These are phyloP conservation scores for Phytopythium sindhum DNA, from an alignment of 352 stramenopile genomes.

Conservation along the genomic window DNA sequence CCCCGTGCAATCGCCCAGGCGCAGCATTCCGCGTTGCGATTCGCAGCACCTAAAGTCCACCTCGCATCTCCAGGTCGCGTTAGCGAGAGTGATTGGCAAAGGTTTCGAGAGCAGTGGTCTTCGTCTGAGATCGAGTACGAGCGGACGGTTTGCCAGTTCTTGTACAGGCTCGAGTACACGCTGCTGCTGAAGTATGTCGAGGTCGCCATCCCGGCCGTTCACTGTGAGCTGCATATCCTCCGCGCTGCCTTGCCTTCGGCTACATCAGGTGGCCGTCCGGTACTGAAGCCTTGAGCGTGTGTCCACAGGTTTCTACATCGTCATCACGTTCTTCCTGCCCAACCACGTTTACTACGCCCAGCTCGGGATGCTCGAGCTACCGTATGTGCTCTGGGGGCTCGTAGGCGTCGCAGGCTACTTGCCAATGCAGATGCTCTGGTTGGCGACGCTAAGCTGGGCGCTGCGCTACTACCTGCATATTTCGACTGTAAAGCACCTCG, in stretches of 20 bases:
- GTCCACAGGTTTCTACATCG: conserved; percentile 19
- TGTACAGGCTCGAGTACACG: neutral
- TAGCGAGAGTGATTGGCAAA: too few relatives aligned
- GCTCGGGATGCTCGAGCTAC: conserved; percentile 10
- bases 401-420: conserved; percentile 14
- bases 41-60: too few relatives aligned
- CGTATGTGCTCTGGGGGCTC: conserved; percentile 2
- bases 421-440: conserved; percentile 13
- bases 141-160: too few relatives aligned
- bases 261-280: too few relatives aligned
- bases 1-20: too few relatives aligned
- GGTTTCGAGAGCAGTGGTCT: too few relatives aligned
- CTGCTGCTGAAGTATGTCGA: conserved; percentile 1
- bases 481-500: conserved; percentile 23
- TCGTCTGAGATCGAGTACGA: too few relatives aligned
- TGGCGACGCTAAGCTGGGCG: conserved; percentile 9
- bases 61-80: too few relatives aligned
- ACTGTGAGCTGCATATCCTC: neutral
- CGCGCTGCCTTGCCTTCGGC: too few relatives aligned
- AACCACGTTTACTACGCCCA: conserved; percentile 23
- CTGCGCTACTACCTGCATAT: conserved; percentile 11
- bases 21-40: too few relatives aligned
- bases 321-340: conserved; percentile 15
- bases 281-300: too few relatives aligned
- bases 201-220: neutral